These are phyloP conservation scores for Hamamelis virginiana DNA, from an alignment of 164 flowering plant species.

Conservation along the genomic window DNA sequence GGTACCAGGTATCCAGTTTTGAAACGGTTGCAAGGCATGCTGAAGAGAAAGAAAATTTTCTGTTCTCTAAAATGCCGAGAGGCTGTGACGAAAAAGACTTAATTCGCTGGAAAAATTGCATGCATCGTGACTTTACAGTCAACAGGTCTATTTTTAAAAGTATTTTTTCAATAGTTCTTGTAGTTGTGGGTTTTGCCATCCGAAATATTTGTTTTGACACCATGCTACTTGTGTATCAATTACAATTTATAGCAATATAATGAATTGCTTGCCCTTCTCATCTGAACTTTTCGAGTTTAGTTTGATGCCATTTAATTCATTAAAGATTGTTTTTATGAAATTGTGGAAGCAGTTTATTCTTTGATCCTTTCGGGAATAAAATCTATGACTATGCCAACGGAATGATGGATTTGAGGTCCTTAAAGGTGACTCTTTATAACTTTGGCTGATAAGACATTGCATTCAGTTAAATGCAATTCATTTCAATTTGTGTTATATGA, in stretches of 20 bases:
- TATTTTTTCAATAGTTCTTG: not conserved
- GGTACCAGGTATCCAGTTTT: conserved; percentile 79
- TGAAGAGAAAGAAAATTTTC: conserved; percentile 27
- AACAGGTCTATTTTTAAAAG: conserved; percentile 51
- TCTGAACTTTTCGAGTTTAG: not conserved
- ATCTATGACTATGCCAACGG: conserved; percentile 80
- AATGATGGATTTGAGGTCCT: conserved; percentile 56
- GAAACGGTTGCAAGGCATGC: conserved; percentile 39
- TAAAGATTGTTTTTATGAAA: conserved; percentile 6
- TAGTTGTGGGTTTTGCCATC: not conserved
- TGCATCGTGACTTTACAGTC: conserved; percentile 83
- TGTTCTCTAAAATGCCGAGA: conserved; percentile 31
- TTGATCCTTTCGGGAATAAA: conserved; percentile 58
- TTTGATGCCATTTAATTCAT: conserved; percentile 15
- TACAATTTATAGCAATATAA: not conserved
- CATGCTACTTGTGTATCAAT: not conserved
- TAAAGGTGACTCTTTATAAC: conserved; percentile 49
- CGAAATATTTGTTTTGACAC: not conserved
- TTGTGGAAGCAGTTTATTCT: conserved; percentile 72
- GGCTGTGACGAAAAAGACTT: conserved; percentile 48
- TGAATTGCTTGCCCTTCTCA: not conserved
- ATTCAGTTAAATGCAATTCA: conserved; percentile 1
- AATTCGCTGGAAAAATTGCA: conserved; percentile 61
- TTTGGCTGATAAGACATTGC: not conserved
- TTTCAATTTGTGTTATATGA: not conserved